phyloP scores from a whole-genome alignment of 495 filamentous ascomycete species.

The Xylaria flabelliformis region DNA sequence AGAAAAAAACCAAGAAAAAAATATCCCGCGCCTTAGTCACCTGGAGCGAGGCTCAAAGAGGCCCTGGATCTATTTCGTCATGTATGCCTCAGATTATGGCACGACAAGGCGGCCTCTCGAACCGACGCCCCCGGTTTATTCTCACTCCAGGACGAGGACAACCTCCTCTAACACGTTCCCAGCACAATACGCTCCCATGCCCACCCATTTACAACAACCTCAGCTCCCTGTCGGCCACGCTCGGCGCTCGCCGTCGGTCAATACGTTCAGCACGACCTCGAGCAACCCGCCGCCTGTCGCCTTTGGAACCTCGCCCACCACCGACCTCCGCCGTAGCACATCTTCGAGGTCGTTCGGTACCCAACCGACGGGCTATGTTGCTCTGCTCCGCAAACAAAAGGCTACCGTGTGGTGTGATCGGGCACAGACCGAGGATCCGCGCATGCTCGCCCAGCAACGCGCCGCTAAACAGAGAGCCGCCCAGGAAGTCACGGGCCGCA shows the following conservation, averaged over 20 bases:
- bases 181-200: slow-evolving; percentile 40
- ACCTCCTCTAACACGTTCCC: slow-evolving; percentile 67
- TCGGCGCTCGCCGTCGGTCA: slow-evolving; percentile 73
- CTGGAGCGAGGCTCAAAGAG: background rate
- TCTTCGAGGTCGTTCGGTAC: slow-evolving; percentile 73
- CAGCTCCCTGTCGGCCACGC: slow-evolving; percentile 53
- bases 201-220: slow-evolving; percentile 45
- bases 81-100: slow-evolving; percentile 41
- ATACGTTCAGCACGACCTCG: slow-evolving; percentile 72
- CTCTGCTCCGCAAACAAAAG: slow-evolving; percentile 92
- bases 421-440: slow-evolving; percentile 88
- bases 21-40: background rate
- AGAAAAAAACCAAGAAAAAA: background rate
- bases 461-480: slow-evolving; percentile 84
- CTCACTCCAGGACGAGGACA: slow-evolving; percentile 63
- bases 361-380: slow-evolving; percentile 80
- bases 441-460: slow-evolving; percentile 76
- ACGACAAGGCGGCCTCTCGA: slow-evolving; percentile 46
- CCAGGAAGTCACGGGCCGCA: slow-evolving; percentile 74
- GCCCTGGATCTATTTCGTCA: slow-evolving; percentile 16
- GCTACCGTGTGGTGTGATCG: slow-evolving; percentile 99
- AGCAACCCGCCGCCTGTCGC: slow-evolving; percentile 57
- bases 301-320: slow-evolving; percentile 58
- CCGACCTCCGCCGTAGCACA: slow-evolving; percentile 73
- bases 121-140: slow-evolving; percentile 43